Evolutionary conservation across 2,329 filamentous ascomycete genomes (phyloP).

Genomic region (Byssothecium circinans): DNA sequence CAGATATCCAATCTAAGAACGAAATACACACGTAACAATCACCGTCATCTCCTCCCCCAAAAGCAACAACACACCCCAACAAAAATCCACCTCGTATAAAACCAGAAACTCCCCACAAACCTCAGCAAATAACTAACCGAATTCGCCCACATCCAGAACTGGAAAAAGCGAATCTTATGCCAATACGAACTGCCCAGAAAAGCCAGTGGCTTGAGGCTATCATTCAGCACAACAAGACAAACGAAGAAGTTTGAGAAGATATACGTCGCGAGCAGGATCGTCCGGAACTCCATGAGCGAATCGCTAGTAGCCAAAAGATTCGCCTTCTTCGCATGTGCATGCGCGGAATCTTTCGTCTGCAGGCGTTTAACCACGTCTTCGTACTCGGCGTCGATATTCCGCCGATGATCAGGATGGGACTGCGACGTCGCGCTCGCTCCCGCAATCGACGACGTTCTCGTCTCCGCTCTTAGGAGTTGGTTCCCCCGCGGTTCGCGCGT

Average conservation of each 20-base stretch:
- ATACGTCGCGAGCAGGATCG: neutral
- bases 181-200: constrained; percentile 3
- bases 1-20: too few relatives aligned
- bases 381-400: neutral
- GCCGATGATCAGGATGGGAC: neutral
- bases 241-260: constrained; percentile 3
- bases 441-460: neutral
- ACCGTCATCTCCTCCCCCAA: too few relatives aligned
- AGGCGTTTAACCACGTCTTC: neutral
- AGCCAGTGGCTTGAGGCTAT: neutral
- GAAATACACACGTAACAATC: too few relatives aligned
- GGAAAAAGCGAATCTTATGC: constrained; percentile 2
- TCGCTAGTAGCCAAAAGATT: neutral
- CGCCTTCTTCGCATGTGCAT: neutral
- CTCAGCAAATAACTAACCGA: neutral
- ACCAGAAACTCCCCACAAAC: neutral
- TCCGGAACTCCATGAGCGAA: neutral
- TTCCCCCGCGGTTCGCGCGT: neutral
- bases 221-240: constrained; percentile 2
- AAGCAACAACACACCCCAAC: neutral
- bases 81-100: neutral
- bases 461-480: neutral
- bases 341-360: neutral
- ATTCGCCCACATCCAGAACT: constrained; percentile 3
- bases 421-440: neutral